Evolutionary conservation across 352 stramenopile genomes (phyloP), one percentile per base, ranked within the genome.

Genomic region (Phytophthora pluvialis): DNA sequence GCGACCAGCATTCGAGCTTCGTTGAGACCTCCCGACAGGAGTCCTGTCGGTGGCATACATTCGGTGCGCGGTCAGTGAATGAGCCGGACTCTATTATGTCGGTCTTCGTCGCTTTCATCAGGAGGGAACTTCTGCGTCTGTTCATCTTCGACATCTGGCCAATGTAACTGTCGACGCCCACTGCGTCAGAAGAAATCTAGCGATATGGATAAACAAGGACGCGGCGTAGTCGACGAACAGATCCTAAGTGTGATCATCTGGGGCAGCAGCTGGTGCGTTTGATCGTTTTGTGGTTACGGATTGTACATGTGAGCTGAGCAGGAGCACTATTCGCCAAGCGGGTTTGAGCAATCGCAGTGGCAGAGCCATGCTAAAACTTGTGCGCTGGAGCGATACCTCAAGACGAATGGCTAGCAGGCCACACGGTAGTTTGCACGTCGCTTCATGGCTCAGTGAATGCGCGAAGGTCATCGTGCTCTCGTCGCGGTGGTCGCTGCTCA

Each of bases 361-460:
- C 38, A 70, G 40, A 58, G 44, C 32, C 52, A 54, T 53, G 58
- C 31, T 53, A 15, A 38, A 50, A 18, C 15, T 46, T 39, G 45
- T 54, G 51, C 44, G 45, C 52, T 68, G 36, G 36, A 48, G 39
- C 31, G n/a, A 46, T 36, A 53, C 33, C 21, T 58, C 25, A 5
- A 53, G 45, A 68, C 50, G 59, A 67, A 67, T 67, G 59, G 46
- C 58, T 46, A 54, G 31, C 47, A 66, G 40, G 15, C 10, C n/a
- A 3, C 25, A 15, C 10, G 13, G 25, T 12, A 49, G 11, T 15
- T 12, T 15, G 13, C 3, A 47, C 47, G 31, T 59, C 21, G 31
- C 21, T 60, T 58, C 48, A 42, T 49, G 40, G 36, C 25, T 49
- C 52, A 33, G 29, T 63, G 61, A 64, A 64, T 62, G 50, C 26